Evolutionary conservation across 495 filamentous ascomycete species (phyloP), one percentile per base, ranked within the genome.

Genomic region (Durotheca rogersii): DNA sequence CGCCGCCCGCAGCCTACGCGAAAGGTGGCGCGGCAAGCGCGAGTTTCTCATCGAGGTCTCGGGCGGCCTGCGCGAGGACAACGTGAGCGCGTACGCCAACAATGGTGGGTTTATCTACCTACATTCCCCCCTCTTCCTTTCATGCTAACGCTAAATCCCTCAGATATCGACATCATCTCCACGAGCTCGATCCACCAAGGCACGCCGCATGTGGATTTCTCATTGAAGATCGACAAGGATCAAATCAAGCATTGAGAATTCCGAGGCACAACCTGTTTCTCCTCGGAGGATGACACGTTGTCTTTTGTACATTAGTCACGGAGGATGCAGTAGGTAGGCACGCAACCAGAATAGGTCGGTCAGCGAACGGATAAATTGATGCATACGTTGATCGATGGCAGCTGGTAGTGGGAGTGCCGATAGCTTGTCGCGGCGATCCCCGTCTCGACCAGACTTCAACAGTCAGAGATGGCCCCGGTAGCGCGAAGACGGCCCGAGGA

Each of bases 141-240:
- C 7, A 27, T 51, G 33, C 29, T 60, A 12, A 55, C 31, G 6
- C 33, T 47, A 14, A 53, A 30, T 51, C 20, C 27, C 17, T 6
- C 38, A 83, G 89, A 96, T 75, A 81, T 98, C 58, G 93, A 98
- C 73, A 88, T 97, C 56, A 79, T 96, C 53, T 95, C 89, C 16
- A 95, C 91, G 20, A 96, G 92, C 61, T 89, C 88, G 31, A 96
- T 98, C 56, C 93, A 98, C 66, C 93, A 98, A 73, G 92, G 94
- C 1, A 88, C 90, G 4, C 78, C 81, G 32, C 91, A 95, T 68
- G 83, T 98, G 31, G 93, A 98, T 65, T 96, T 95, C 64, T 96
- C 91, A 5, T 77, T 98, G 32, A 98, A 98, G 78, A 89, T 98
- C 48, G 64, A 74, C 40, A 61, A 68, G 9, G 67, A 63, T n/a